Percentiles rank a stretch among this genome's conserved stretches.
phyloP scores from a whole-genome alignment of 768 basidiomycete genomes.

The Russula ochroleuca region DNA sequence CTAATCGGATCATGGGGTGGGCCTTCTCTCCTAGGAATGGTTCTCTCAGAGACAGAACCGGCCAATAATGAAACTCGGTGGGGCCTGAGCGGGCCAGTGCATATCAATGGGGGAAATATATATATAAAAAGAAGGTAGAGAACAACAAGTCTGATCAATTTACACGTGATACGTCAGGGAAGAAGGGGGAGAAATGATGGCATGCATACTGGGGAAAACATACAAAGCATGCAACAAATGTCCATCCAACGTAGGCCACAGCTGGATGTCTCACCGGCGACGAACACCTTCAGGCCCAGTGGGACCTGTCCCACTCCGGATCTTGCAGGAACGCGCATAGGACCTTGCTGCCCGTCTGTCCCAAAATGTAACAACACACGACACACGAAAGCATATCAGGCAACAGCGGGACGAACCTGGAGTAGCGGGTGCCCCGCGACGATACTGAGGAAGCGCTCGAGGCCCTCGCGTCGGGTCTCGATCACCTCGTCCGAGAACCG shows the following conservation, averaged over 20 bases:
- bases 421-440: constrained; percentile 96
- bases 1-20: neutral
- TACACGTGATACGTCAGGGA: constrained; percentile 1
- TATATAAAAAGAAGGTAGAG: neutral
- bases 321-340: constrained; percentile 93
- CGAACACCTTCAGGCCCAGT: constrained; percentile 56
- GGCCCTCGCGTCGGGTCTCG: constrained; percentile 82
- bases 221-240: constrained; percentile 10
- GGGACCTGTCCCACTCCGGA: constrained; percentile 81
- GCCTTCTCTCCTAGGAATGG: neutral
- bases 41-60: neutral
- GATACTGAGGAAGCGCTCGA: constrained; percentile 92
- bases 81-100: neutral
- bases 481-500: constrained; percentile 98
- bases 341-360: constrained; percentile 93
- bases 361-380: neutral
- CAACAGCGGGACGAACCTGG: constrained; percentile 54
- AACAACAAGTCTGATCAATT: neutral
- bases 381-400: neutral
- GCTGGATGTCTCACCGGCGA: neutral
- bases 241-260: constrained; percentile 6
- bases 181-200: neutral
- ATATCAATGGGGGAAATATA: neutral
- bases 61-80: neutral
- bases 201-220: constrained; percentile 1